Evolutionary conservation across 306 rosid genomes (phyloP), one percentile per base, ranked within the genome.

Genomic region (Mucuna pruriens): DNA sequence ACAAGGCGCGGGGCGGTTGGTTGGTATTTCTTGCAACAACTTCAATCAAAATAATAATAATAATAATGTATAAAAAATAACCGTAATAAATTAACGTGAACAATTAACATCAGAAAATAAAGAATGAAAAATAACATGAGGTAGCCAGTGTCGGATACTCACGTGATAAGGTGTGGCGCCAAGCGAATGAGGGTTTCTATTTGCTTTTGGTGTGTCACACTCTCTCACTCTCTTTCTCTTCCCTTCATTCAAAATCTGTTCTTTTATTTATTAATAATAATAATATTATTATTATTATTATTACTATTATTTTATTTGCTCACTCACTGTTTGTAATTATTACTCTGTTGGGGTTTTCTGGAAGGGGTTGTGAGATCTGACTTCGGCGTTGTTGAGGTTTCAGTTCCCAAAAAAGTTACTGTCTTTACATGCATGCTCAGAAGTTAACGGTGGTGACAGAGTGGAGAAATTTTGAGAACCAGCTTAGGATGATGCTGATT

Each of bases 101-200:
- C 0, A 9, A 39, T 38, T 10, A 66, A 49, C 51, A 2, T 67
- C 9, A 54, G 49, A 45, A 33, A 76, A 81, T 33, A 55, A 55
- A 64, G 29, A 6, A 49, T 33, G 33, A 48, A 44, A 71, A 45
- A 77, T 77, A 84, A 74, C 57, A 51, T 76, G 67, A 80, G 86
- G 74, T 42, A 51, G 71, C 0, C 16, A 62, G 80, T 10, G 82
- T 67, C 48, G 79, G 80, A 78, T 81, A 74, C 58, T 63, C 90
- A 84, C 78, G 85, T 84, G 90, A 78, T 78, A 87, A 79, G 83
- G 81, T 78, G 84, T 82, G 90, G 90, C 83, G 85, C 88, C 67
- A 82, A 78, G 75, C 44, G 71, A 68, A 85, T 4, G 19, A 52
- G 38, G 67, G 69, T 66, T 83, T 31, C n/a, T 10, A 36, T 76